Percentiles rank a stretch among this genome's conserved stretches.
phyloP scores from a whole-genome alignment of 306 rosid genomes.

The Vigna mungo region DNA sequence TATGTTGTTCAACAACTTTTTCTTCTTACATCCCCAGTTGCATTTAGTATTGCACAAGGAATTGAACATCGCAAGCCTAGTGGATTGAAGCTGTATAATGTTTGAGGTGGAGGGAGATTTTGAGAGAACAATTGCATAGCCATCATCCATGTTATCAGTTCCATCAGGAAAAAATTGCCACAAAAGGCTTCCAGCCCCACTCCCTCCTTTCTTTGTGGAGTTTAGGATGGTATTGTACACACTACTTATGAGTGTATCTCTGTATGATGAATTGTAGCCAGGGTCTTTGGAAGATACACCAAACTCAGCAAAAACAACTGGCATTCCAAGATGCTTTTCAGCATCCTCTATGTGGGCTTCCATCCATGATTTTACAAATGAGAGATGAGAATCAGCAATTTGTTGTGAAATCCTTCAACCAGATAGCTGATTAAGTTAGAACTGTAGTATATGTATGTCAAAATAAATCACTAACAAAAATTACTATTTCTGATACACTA shows the following conservation, averaged over 20 bases:
- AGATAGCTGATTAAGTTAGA: slow-evolving; percentile 36
- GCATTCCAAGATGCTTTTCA: slow-evolving; percentile 84
- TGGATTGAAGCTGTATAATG: slow-evolving; percentile 70
- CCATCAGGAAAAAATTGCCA: slow-evolving; percentile 94
- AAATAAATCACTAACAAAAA: not conserved
- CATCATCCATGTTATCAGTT: slow-evolving; percentile 91
- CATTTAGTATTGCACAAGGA: slow-evolving; percentile 70
- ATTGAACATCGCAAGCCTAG: slow-evolving; percentile 66
- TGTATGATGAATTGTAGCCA: slow-evolving; percentile 74
- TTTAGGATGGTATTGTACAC: slow-evolving; percentile 66
- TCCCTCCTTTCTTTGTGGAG: slow-evolving; percentile 85
- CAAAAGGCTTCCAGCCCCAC: slow-evolving; percentile 83
- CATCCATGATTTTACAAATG: slow-evolving; percentile 87
- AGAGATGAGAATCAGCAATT: slow-evolving; percentile 70
- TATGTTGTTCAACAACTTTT: slow-evolving; percentile 44
- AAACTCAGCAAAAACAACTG: slow-evolving; percentile 79
- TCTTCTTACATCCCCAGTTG: slow-evolving; percentile 85
- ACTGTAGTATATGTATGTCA: not conserved
- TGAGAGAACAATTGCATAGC: slow-evolving; percentile 78
- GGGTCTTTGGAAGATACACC: slow-evolving; percentile 86
- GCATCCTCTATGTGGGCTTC: slow-evolving; percentile 94
- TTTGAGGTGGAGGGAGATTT: slow-evolving; percentile 68
- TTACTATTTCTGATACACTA: not conserved
- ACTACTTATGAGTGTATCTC: slow-evolving; percentile 60
- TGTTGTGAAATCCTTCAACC: slow-evolving; percentile 59